phyloP scores from a whole-genome alignment of 495 filamentous ascomycete species.

The Penicillium antarcticum region DNA sequence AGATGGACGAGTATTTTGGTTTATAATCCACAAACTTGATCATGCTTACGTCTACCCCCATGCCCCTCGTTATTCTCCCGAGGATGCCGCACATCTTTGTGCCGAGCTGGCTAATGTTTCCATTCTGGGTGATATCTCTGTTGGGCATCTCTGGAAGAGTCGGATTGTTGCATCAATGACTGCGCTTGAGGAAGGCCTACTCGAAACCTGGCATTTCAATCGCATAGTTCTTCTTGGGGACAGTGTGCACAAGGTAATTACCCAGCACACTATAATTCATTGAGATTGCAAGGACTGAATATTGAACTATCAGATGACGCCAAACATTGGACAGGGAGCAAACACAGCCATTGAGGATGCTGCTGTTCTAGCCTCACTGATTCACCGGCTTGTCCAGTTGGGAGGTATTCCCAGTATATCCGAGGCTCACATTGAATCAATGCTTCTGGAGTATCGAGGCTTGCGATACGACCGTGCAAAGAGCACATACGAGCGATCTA shows the following conservation, averaged over 20 bases:
- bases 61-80: neutral
- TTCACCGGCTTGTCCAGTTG: neutral
- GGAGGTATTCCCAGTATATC: neutral
- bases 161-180: neutral
- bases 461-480: neutral
- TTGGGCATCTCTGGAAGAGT: conserved; percentile 16
- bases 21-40: conserved; percentile 39
- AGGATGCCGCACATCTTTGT: neutral
- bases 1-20: conserved; percentile 21
- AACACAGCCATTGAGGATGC: conserved; percentile 8
- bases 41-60: conserved; percentile 22
- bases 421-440: neutral
- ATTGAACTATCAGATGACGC: conserved; percentile 4
- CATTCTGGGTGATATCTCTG: neutral
- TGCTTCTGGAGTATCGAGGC: neutral
- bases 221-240: conserved; percentile 14
- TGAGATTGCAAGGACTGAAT: too few relatives aligned
- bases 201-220: conserved; percentile 7
- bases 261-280: conserved; percentile 5
- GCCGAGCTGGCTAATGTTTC: neutral
- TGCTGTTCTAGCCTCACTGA: conserved; percentile 2
- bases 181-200: conserved; percentile 8
- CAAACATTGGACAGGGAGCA: conserved; percentile 9
- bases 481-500: neutral
- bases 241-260: conserved; percentile 10